Base-by-base conservation (phyloP, 345 rosid species). In the Schrenkiella parvula region DNA sequence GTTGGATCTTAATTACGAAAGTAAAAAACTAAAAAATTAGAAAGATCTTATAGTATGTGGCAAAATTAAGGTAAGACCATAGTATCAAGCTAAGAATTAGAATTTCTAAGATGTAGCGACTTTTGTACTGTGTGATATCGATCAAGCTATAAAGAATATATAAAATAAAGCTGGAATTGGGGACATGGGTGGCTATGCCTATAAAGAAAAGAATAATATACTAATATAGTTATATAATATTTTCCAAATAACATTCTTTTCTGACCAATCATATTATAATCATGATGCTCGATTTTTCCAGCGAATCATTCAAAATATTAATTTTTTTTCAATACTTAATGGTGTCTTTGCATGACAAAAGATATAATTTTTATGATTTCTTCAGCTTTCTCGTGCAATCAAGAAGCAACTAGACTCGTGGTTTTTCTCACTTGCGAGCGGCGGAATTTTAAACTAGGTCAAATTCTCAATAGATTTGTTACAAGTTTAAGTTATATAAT, bases 1-100 rank as follows among this genome's bases (percentile, higher is more conserved):
- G 84, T 75, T 59, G 96, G 83, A 81, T 83, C 98, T 93, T 22
- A 11, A 53, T 18, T 8, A 47, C 60, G 31, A 34, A 67, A 64
- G 15, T 19, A 29, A 22, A 34, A 61, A n/a, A n/a, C n/a, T n/a
- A n/a, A n/a, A n/a, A n/a, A 63, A 51, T 64, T 12, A 57, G 25
- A 55, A 35, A 23, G 4, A 56, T 19, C 4, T 57, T 17, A 68
- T 59, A 17, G 15, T 22, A 55, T 38, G 54, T 15, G 47, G 66
- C 38, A 19, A 71, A 55, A 58, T 48, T 28, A 59, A 29, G 39
- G 35, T 51, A 65, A 52, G 38, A 44, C 64, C 57, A 43, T 53
- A 53, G 71, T 68, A 75, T 68, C 55, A 75, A 75, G 65, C 65
- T 52, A 75, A 53, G 79, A 53, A 75, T 62, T 61, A 31, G 0